Percentiles rank a stretch among this genome's conserved stretches.
Conservation (phyloP, 83 land plant genomes). For the Picea abies region DNA sequence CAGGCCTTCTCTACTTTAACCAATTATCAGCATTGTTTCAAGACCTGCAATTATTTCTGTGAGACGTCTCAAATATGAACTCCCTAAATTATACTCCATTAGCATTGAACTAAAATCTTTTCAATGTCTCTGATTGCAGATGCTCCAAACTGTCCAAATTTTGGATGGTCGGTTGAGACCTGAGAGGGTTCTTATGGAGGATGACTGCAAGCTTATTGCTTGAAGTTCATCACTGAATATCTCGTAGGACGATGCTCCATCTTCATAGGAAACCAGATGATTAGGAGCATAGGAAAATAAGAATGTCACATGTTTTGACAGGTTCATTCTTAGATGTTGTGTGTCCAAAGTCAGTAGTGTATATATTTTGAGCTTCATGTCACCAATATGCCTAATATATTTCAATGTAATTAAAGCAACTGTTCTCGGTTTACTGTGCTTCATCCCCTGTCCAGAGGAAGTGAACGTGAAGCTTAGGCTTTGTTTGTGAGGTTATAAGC, state of each 20-base stretch:
- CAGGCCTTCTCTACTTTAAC: not conserved
- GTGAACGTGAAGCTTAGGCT: not conserved
- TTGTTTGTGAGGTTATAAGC: not conserved
- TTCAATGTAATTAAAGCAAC: not conserved
- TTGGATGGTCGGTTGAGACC: not conserved
- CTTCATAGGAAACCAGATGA: not conserved
- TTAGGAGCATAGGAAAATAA: too few relatives aligned
- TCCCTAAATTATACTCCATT: not conserved
- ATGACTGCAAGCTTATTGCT: not conserved
- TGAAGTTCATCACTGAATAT: not conserved
- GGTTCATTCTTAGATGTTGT: not conserved
- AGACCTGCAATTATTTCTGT: too few relatives aligned
- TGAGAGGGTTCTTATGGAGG: not conserved
- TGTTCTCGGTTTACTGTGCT: too few relatives aligned
- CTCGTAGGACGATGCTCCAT: not conserved
- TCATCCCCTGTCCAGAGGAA: not conserved
- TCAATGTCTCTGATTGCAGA: conserved; percentile 11
- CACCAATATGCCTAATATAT: not conserved
- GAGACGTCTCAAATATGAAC: not conserved
- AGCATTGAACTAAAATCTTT: not conserved
- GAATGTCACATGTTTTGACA: too few relatives aligned
- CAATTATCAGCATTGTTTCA: not conserved
- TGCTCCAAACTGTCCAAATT: not conserved
- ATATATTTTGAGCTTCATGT: not conserved
- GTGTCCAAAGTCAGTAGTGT: not conserved